phyloP scores from a whole-genome alignment of 352 stramenopile genomes.

The Phytophthora brassicae region DNA sequence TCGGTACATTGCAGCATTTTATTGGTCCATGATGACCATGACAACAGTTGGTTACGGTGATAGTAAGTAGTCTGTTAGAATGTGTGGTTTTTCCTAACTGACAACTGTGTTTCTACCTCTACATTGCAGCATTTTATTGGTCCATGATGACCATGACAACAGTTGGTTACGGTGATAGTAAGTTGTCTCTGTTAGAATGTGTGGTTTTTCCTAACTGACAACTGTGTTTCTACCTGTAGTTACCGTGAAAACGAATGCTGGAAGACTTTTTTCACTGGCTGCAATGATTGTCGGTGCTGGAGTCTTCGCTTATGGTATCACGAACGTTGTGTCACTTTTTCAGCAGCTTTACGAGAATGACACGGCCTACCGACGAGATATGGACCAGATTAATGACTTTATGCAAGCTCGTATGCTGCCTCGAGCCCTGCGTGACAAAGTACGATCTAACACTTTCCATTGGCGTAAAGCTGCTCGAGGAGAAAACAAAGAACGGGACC shows the following conservation, averaged over 20 bases:
- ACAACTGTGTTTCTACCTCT: conserved; percentile 29
- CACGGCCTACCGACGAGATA: conserved; percentile 64
- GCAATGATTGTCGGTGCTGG: conserved; percentile 75
- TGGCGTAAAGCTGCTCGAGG: conserved; percentile 65
- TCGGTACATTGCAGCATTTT: conserved; percentile 80
- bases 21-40: conserved; percentile 89
- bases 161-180: conserved; percentile 78
- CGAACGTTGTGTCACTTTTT: conserved; percentile 77
- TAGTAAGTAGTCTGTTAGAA: conserved; percentile 45
- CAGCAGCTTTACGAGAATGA: conserved; percentile 77
- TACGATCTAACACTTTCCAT: conserved; percentile 81
- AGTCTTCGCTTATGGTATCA: conserved; percentile 87
- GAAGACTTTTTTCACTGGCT: conserved; percentile 65
- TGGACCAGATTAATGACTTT: conserved; percentile 79
- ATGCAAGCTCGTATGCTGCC: conserved; percentile 67
- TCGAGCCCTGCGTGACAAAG: conserved; percentile 69
- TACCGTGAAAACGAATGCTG: conserved; percentile 65
- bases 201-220: no score
- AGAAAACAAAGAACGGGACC: conserved; percentile 69
- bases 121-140: conserved; percentile 85
- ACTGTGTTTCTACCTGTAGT: conserved; percentile 43
- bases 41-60: conserved; percentile 80
- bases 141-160: conserved; percentile 88
- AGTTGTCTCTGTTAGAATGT: no score
- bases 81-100: no score